Base-by-base conservation (phyloP, 176 grass and related monocot species). In the Panicum miliaceum region DNA sequence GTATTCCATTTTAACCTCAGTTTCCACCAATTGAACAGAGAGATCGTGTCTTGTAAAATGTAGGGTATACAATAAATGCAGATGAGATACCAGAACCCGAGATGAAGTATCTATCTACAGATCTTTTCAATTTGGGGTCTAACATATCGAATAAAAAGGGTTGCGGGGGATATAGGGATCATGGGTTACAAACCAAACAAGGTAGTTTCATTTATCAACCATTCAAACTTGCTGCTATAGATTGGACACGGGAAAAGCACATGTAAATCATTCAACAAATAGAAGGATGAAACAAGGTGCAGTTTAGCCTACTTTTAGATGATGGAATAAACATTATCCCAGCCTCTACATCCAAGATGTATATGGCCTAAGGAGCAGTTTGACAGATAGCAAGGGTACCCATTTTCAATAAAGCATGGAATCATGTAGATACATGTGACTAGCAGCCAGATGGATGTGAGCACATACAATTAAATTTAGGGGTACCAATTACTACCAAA, bases 381-480 rank as follows among this genome's bases (percentile, higher is more conserved):
- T 81, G 46, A 7, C 2, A 36, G 26, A 34, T 50, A 73, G 59
- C 14, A 76, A 19, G 48, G 48, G 37, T 50, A 26, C 1, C 6
- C 8, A 3, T 81, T 87, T 68, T 26, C 26, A 81, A 25, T 14
- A 47, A 67, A 57, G 7, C 58, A 22, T 73, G 74, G 14, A 34
- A 48, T 74, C 38, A 58, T 18, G 12, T 61, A 76, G 16, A 45
- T 4, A 68, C 62, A 2, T 81, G 32, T 76, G 60, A 85, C 66
- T 47, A 50, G n/a, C 7, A 62, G 67, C 1, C 81, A 69, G 46
- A 82, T 38, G 37, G 78, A 7, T 27, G 26, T 32, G 43, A 71
- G 29, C 42, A 64, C 22, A 78, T 23, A 85, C 50, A 7, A 42
- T 73, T n/a, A 42, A 76, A 45, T 72, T 15, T 60, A 20, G 16